Percentiles rank a stretch among this genome's conserved stretches.
These are phyloP conservation scores for Saccharum hybrid DNA, from an alignment of 202 grass and related monocot genomes.

Conservation along the genomic window DNA sequence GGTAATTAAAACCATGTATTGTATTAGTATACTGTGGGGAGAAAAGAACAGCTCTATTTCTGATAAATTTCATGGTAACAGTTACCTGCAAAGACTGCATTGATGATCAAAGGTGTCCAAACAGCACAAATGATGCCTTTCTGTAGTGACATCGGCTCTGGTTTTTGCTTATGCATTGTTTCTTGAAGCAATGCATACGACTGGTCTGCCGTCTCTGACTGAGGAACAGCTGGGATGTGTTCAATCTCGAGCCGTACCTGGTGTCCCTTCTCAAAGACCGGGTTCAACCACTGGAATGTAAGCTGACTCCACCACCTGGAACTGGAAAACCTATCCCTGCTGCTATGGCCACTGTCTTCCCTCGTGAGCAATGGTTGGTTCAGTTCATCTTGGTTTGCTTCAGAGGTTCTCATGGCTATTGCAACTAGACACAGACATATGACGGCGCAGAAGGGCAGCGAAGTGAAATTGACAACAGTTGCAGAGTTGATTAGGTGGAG, in stretches of 20 bases:
- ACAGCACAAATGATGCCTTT: constrained; percentile 58
- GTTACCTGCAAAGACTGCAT: constrained; percentile 84
- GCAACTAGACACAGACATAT: constrained; percentile 58
- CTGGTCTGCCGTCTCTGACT: constrained; percentile 55
- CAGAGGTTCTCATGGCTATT: constrained; percentile 45
- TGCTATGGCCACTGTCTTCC: constrained; percentile 28
- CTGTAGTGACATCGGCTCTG: constrained; percentile 41
- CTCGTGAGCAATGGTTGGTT: constrained; percentile 49
- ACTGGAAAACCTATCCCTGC: constrained; percentile 50
- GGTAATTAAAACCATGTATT: constrained; percentile 12
- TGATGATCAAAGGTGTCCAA: constrained; percentile 71
- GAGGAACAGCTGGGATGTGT: constrained; percentile 64
- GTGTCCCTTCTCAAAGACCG: constrained; percentile 66
- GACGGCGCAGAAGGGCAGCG: constrained; percentile 47
- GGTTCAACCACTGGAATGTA: constrained; percentile 82
- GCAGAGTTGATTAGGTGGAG: constrained; percentile 31
- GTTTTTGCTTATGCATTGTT: constrained; percentile 64
- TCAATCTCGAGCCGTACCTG: constrained; percentile 59
- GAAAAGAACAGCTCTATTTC: constrained; percentile 7
- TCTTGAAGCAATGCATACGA: constrained; percentile 68
- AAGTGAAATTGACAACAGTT: constrained; percentile 44
- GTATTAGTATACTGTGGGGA: constrained; percentile 13
- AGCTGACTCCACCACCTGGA: constrained; percentile 69
- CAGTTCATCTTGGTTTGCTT: constrained; percentile 39
- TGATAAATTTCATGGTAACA: neutral